Base-by-base conservation (phyloP, 768 basidiomycete genomes). In the Xerocomellus intermedius region DNA sequence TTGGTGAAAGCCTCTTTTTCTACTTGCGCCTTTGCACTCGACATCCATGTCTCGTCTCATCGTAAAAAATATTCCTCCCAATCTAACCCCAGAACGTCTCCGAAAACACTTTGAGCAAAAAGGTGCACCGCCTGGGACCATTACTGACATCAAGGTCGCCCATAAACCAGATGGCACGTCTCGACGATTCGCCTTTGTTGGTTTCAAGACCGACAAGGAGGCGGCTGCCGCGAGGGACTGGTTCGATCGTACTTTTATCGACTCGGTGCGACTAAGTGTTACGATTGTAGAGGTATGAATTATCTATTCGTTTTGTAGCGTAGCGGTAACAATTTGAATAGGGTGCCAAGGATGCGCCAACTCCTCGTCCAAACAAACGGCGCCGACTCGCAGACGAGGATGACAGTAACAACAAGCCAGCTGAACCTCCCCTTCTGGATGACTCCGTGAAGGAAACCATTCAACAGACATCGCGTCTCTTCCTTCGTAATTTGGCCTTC, bases 401-500 rank as follows among this genome's bases (percentile, higher is more conserved):
- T n/a, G 69, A 56, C 22, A 51, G n/a, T 10, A 28, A 50, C 19
- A 58, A 55, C 37, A 55, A 56, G n/a, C 49, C 30, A 7, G 53
- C 55, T 9, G 51, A 52, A 19, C 28, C 19, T 54, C 30, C 35
- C 32, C 24, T 5, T 65, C 16, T 36, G 36, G 52, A 73, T 22
- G 78, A 83, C 46, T 60, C 70, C 3, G 60, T 62, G 1, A 73
- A 73, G 56, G 61, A 69, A 26, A 82, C 85, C 1, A 87, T 96
- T 49, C 73, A 87, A 5, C 79, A 81, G 53, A 95, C 94, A 0
- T 80, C 83, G 1, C 83, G 95, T 5, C 75, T 98, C 2, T 98
- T 98, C 66, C 74, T 99, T 6, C 91, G 97, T n/a, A 99, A 98
- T 66, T 72, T 99, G n/a, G 79, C 94, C 0, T 98, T 94, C 64